Evolutionary conservation across 2,329 filamentous ascomycete genomes (phyloP).

Genomic region (Ophiognomonia clavigignenti-juglandacearum): DNA sequence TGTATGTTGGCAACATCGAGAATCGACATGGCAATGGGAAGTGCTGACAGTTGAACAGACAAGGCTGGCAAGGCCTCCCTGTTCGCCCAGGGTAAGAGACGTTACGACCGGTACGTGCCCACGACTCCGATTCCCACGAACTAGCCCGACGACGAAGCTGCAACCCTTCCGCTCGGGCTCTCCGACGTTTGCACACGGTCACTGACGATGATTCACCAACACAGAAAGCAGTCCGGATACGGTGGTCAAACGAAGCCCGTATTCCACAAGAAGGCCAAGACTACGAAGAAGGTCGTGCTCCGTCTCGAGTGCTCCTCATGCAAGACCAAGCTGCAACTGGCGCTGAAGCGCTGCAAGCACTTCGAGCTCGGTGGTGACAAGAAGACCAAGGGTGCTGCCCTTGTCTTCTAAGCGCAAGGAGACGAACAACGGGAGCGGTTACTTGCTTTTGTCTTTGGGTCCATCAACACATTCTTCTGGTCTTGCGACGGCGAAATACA

Average conservation of each 20-base stretch:
- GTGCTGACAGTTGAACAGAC: slow-evolving; percentile 33
- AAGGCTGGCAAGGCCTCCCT: slow-evolving; percentile 54
- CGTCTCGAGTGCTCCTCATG: slow-evolving; percentile 95
- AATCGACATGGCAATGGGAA: neutral
- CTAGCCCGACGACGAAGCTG: neutral
- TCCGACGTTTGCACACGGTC: neutral
- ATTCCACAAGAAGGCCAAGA: slow-evolving; percentile 99
- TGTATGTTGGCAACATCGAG: slow-evolving; percentile 27
- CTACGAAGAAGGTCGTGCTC: slow-evolving; percentile 99
- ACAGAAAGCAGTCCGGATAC: slow-evolving; percentile 61
- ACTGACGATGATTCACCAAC: slow-evolving; percentile 5
- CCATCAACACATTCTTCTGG: slow-evolving; percentile 16
- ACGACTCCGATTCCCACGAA: neutral
- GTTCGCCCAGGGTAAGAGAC: slow-evolving; percentile 86
- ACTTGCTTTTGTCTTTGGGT: slow-evolving; percentile 11
- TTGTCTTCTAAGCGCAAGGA: slow-evolving; percentile 82
- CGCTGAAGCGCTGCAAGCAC: slow-evolving; percentile 99
- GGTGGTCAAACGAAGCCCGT: slow-evolving; percentile 99
- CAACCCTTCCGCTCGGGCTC: neutral
- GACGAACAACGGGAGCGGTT: neutral
- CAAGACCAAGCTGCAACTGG: slow-evolving; percentile 97
- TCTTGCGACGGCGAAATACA: slow-evolving; percentile 12
- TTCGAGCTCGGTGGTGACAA: slow-evolving; percentile 99
- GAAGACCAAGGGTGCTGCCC: slow-evolving; percentile 99
- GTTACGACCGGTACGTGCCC: slow-evolving; percentile 70